Evolutionary conservation across 1,284 basidiomycete species (phyloP).

Genomic region (Flammula alnicola): DNA sequence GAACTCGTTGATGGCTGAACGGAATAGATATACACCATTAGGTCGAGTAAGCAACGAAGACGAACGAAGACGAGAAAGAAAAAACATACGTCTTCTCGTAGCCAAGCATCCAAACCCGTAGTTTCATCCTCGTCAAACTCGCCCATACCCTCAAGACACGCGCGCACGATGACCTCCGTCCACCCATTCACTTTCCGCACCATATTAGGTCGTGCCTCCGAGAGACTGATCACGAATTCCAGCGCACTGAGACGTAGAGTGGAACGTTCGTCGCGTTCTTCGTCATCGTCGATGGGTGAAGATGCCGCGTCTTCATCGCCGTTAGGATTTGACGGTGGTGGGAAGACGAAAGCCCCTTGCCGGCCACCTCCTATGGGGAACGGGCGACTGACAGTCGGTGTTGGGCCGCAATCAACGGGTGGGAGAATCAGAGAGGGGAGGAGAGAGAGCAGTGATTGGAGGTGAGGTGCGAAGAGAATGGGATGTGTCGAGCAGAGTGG

Average conservation of each 20-base stretch:
- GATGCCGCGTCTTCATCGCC: constrained; percentile 20
- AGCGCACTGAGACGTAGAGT: constrained; percentile 67
- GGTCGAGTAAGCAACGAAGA: constrained; percentile 2
- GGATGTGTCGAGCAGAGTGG: constrained; percentile 72
- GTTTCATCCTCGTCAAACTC: constrained; percentile 61
- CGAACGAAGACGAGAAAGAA: constrained; percentile 6
- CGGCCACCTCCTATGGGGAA: constrained; percentile 47
- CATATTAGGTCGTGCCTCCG: constrained; percentile 69
- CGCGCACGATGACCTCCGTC: constrained; percentile 68
- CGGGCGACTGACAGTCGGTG: constrained; percentile 71
- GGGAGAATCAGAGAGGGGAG: constrained; percentile 69
- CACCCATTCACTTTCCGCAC: constrained; percentile 67
- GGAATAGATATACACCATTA: constrained; percentile 5
- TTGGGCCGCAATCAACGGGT: constrained; percentile 69
- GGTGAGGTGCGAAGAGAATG: constrained; percentile 67
- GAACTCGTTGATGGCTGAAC: constrained; percentile 66
- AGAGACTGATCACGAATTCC: constrained; percentile 79
- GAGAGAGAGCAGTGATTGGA: constrained; percentile 65
- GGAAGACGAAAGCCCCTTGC: constrained; percentile 55
- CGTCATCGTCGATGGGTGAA: constrained; percentile 16
- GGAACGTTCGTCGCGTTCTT: constrained; percentile 46
- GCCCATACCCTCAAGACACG: constrained; percentile 81
- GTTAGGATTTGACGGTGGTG: constrained; percentile 45
- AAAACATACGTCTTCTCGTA: constrained; percentile 70
- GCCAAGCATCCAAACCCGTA: constrained; percentile 58